phyloP scores from a whole-genome alignment of 805 yeast genomes.

The Starmerella bombi region DNA sequence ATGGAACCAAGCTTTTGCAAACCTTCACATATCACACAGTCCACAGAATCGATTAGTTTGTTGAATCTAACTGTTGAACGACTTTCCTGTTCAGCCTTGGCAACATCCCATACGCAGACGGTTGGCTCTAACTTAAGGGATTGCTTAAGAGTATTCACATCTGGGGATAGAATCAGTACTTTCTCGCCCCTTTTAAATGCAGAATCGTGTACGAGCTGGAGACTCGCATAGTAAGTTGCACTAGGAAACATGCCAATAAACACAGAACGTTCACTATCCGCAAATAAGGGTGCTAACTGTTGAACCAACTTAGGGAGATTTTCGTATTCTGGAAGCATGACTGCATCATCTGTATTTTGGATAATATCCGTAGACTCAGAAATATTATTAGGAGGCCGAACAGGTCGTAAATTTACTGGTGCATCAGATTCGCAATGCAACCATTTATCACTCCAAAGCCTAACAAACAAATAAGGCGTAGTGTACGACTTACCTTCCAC shows the following conservation, averaged over 20 bases:
- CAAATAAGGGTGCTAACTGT: slow-evolving; percentile 5
- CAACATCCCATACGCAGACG: background rate
- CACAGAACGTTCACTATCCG: slow-evolving; percentile 21
- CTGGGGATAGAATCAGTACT: slow-evolving; percentile 1
- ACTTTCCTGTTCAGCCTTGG: slow-evolving; percentile 1
- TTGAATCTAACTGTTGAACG: background rate
- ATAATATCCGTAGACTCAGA: background rate
- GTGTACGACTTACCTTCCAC: background rate
- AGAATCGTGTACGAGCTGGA: background rate
- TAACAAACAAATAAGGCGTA: slow-evolving; percentile 54
- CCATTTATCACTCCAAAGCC: slow-evolving; percentile 74
- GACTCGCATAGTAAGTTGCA: background rate
- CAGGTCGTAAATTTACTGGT: slow-evolving; percentile 43
- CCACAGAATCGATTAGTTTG: slow-evolving; percentile 42
- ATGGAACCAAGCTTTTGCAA: slow-evolving; percentile 51
- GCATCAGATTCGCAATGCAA: slow-evolving; percentile 52
- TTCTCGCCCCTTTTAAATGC: background rate
- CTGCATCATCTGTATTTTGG: background rate
- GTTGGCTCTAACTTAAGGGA: background rate
- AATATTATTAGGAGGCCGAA: slow-evolving; percentile 38
- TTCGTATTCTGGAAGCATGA: background rate
- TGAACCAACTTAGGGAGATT: background rate
- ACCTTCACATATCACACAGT: slow-evolving; percentile 60
- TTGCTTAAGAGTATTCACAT: background rate
- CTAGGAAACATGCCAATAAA: slow-evolving; percentile 40